Evolutionary conservation across 176 grass and related monocot genomes (phyloP).

Genomic region (Raddia distichophylla): DNA sequence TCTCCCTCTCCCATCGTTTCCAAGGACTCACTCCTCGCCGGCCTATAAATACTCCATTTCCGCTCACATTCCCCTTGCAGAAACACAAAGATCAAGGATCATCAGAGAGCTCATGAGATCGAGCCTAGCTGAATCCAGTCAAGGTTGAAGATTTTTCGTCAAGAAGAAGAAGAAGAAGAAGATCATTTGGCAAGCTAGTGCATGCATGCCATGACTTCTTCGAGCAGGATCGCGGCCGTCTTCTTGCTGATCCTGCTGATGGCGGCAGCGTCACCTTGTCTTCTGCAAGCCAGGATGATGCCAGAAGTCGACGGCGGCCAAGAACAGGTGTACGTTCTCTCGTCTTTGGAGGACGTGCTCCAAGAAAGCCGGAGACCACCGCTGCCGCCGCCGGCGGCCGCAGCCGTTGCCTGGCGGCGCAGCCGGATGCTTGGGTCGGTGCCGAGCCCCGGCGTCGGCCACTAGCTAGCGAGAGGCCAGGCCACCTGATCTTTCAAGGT

Average conservation of each 20-base stretch:
- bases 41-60: constrained; percentile 35
- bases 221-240: not conserved
- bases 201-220: not conserved
- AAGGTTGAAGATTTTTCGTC: not conserved
- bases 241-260: not conserved
- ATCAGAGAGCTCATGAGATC: not conserved
- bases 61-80: not conserved
- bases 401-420: not conserved
- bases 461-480: constrained; percentile 24
- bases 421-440: constrained; percentile 58
- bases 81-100: not conserved
- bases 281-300: constrained; percentile 18
- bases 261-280: not conserved
- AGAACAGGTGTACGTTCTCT: not conserved
- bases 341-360: not conserved
- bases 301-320: not conserved
- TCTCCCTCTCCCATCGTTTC: too few relatives aligned
- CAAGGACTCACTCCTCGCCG: not conserved
- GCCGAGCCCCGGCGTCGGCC: constrained; percentile 65
- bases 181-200: not conserved
- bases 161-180: not conserved
- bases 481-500: not conserved
- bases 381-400: not conserved
- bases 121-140: not conserved
- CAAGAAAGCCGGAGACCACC: not conserved